A percentile compares a stretch with the other conserved stretches of the same genome.
Evolutionary conservation across 2,329 filamentous ascomycete genomes (phyloP).

Genomic region (Cercospora citrullina): DNA sequence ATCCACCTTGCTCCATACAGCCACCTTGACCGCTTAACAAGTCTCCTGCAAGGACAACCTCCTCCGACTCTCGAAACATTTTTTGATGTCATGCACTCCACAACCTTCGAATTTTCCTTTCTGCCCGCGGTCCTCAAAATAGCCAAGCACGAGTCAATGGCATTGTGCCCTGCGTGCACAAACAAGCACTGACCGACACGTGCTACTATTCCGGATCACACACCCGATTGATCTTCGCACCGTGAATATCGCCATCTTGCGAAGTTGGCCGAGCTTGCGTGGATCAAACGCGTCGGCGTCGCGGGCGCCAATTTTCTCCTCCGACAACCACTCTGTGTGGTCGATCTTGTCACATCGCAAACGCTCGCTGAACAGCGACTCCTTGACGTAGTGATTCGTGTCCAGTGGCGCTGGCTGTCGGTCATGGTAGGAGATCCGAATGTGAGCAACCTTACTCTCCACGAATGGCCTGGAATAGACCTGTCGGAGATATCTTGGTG

Average conservation of each 20-base stretch:
- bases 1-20: conserved; percentile 8
- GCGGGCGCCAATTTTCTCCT: not conserved
- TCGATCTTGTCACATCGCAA: not conserved
- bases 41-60: not conserved
- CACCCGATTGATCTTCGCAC: not conserved
- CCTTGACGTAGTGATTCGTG: not conserved
- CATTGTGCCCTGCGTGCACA: not conserved
- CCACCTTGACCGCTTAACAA: conserved; percentile 1
- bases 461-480: not conserved
- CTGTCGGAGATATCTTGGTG: not conserved
- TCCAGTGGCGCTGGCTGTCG: not conserved
- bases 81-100: conserved; percentile 8
- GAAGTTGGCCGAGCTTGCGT: not conserved
- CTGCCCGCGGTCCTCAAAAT: not conserved
- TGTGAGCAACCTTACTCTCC: not conserved
- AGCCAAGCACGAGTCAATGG: not conserved
- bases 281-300: not conserved
- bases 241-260: not conserved
- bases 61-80: not conserved
- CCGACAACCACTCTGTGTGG: not conserved
- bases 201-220: not conserved
- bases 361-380: not conserved
- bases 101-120: not conserved
- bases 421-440: not conserved
- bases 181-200: not conserved